A percentile compares a stretch with the other conserved stretches of the same genome.
phyloP scores from a whole-genome alignment of 257 asterid genomes.

The Nicotiana obtusifolia region DNA sequence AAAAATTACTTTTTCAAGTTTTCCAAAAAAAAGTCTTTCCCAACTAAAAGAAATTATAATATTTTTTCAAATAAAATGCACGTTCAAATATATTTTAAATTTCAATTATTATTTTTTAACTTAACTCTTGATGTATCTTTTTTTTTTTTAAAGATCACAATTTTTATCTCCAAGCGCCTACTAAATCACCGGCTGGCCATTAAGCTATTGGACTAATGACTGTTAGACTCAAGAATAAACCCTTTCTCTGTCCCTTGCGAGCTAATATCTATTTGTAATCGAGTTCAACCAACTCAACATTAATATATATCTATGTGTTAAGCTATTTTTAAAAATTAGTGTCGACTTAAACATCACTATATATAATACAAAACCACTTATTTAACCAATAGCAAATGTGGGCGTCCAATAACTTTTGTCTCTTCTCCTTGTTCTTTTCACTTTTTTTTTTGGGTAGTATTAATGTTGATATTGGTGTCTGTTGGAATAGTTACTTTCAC shows the following conservation, averaged over 20 bases:
- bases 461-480: not conserved
- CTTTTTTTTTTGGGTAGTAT: not conserved
- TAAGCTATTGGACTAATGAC: not conserved
- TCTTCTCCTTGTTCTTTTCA: slow-evolving; percentile 10
- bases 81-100: too few relatives aligned
- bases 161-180: too few relatives aligned
- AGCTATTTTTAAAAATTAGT: too few relatives aligned
- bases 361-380: too few relatives aligned
- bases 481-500: slow-evolving; percentile 15
- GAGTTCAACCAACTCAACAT: not conserved
- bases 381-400: not conserved
- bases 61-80: too few relatives aligned
- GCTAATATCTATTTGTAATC: not conserved
- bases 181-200: not conserved
- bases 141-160: too few relatives aligned
- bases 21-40: too few relatives aligned
- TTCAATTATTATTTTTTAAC: too few relatives aligned
- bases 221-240: not conserved
- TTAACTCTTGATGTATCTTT: too few relatives aligned
- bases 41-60: too few relatives aligned
- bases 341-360: not conserved
- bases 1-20: too few relatives aligned
- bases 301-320: too few relatives aligned
- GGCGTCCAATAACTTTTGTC: slow-evolving; percentile 15
- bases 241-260: not conserved